These are phyloP conservation scores for Fusarium agapanthi DNA, from an alignment of 2,329 filamentous ascomycete genomes.

Conservation along the genomic window DNA sequence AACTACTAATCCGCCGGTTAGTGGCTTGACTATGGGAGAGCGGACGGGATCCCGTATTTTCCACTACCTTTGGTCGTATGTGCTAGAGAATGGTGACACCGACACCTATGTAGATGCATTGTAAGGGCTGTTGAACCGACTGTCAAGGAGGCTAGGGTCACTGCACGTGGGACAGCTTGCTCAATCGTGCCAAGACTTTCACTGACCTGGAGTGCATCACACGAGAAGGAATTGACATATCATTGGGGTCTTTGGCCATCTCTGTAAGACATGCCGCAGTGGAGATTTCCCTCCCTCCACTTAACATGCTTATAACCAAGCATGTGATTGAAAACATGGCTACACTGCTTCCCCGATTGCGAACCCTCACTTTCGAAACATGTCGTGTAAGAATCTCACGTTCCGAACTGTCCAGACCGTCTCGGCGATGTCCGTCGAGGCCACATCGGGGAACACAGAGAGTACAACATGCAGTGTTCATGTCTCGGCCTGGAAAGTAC, in stretches of 20 bases:
- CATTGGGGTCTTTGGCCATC: too few relatives aligned
- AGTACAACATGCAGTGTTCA: not conserved
- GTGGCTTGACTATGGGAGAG: slow-evolving; percentile 16
- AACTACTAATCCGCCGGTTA: slow-evolving; percentile 20
- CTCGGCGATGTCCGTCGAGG: not conserved
- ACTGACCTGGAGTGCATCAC: too few relatives aligned
- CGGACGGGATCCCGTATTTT: slow-evolving; percentile 19
- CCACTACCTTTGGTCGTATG: slow-evolving; percentile 11
- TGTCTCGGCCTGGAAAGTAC: not conserved
- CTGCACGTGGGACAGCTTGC: rapidly evolving
- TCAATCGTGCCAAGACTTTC: not conserved
- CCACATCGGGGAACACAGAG: not conserved
- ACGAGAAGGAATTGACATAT: too few relatives aligned
- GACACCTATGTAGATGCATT: not conserved
- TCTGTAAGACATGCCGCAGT: too few relatives aligned
- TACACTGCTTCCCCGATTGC: not conserved
- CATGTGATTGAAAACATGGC: too few relatives aligned
- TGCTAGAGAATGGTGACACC: rapidly evolving
- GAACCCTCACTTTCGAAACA: not conserved
- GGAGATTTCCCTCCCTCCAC: too few relatives aligned
- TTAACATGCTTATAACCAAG: too few relatives aligned
- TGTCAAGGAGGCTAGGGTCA: too few relatives aligned
- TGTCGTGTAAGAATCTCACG: not conserved
- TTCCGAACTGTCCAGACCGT: not conserved
- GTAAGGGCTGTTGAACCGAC: not conserved